phyloP scores from a whole-genome alignment of 225 moss, liverwort and hornwort genomes.

The Climacium dendroides region DNA sequence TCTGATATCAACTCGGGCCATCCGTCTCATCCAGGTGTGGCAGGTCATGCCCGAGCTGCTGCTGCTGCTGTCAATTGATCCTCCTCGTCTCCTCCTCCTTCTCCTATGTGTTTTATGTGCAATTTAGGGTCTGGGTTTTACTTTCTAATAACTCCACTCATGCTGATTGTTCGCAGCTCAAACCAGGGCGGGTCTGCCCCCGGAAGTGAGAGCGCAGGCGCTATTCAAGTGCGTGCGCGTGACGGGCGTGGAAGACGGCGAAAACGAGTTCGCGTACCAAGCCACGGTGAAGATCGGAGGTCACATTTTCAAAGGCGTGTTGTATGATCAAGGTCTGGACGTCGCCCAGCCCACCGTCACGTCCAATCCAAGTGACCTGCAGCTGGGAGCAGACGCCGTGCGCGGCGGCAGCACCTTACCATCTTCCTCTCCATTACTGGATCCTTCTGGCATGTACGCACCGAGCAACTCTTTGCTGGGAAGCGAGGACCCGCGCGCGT shows the following conservation, averaged over 20 bases:
- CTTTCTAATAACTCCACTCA: not conserved
- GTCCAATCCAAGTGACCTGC: constrained; percentile 68
- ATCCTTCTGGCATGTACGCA: constrained; percentile 76
- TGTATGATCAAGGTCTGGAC: constrained; percentile 75
- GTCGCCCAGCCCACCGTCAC: constrained; percentile 54
- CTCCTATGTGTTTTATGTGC: not conserved
- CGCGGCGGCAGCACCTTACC: constrained; percentile 29
- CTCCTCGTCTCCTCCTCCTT: not conserved
- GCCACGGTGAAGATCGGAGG: constrained; percentile 94
- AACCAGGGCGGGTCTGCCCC: constrained; percentile 53
- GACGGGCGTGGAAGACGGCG: constrained; percentile 80
- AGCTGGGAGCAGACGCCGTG: constrained; percentile 64
- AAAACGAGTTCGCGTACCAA: constrained; percentile 87
- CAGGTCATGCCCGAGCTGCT: not conserved
- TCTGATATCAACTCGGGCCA: constrained; percentile 88
- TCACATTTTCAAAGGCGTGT: constrained; percentile 83
- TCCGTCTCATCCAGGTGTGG: constrained; percentile 29
- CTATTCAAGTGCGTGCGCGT: constrained; percentile 86
- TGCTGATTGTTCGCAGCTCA: not conserved
- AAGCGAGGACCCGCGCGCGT: constrained; percentile 46
- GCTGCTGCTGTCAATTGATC: not conserved
- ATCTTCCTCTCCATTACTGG: constrained; percentile 71
- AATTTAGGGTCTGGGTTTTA: not conserved
- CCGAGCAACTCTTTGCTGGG: constrained; percentile 77
- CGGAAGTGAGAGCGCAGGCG: constrained; percentile 79